Evolutionary conservation across 768 basidiomycete species (phyloP).

Genomic region (Psilocybe cubensis): DNA sequence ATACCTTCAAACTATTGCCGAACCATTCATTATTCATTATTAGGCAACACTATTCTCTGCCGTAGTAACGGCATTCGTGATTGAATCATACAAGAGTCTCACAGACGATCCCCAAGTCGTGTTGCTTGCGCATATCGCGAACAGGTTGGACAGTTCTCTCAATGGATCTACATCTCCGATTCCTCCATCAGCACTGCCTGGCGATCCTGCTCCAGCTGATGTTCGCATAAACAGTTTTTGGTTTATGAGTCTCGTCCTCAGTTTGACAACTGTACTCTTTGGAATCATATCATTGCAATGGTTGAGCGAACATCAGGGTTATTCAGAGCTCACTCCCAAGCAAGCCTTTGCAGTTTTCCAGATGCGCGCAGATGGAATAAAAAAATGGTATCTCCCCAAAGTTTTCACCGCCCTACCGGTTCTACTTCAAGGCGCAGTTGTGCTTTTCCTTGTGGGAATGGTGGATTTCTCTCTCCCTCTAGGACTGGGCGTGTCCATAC

Average conservation of each 20-base stretch:
- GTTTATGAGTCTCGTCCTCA: conserved; percentile 1
- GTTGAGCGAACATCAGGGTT: background rate
- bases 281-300: conserved; percentile 2
- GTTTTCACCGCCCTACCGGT: background rate
- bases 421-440: background rate
- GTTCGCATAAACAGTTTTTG: conserved; percentile 3
- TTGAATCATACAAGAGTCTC: background rate
- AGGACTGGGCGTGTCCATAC: background rate
- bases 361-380: background rate
- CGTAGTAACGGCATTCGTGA: background rate
- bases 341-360: conserved; percentile 2
- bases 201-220: background rate
- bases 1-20: background rate
- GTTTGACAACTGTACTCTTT: background rate
- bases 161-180: background rate
- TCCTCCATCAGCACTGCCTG: background rate
- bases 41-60: conserved; percentile 3
- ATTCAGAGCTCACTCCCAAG: conserved; percentile 1
- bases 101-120: background rate
- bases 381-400: conserved; percentile 2
- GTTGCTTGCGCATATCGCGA: background rate
- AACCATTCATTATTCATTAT: background rate
- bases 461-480: conserved; percentile 1
- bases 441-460: background rate
- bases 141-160: background rate